Percentiles rank a stretch among this genome's conserved stretches.
Evolutionary conservation across 768 basidiomycete genomes (phyloP).

Genomic region (Amanita rimosa): DNA sequence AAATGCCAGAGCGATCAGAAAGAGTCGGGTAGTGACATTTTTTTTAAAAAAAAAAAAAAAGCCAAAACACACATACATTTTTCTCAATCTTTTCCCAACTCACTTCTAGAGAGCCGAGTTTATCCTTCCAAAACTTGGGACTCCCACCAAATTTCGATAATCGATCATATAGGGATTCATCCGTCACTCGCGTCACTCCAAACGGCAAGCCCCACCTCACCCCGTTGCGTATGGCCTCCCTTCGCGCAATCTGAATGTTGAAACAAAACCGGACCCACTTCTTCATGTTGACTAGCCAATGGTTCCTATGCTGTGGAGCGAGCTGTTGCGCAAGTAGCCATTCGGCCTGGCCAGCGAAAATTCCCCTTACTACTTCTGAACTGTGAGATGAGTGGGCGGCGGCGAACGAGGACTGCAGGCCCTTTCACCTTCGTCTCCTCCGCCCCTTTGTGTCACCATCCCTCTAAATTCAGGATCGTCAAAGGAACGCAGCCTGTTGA

Average conservation of each 20-base stretch:
- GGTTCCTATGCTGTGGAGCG: constrained; percentile 12
- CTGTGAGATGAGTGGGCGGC: constrained; percentile 32
- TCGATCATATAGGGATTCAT: constrained; percentile 5
- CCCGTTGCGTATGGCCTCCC: constrained; percentile 16
- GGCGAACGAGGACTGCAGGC: constrained; percentile 15
- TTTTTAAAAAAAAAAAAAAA: neutral
- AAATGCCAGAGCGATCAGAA: too few relatives aligned
- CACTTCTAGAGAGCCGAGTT: neutral
- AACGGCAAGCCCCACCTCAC: constrained; percentile 22
- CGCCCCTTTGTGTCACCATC: neutral
- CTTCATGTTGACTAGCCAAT: constrained; percentile 26
- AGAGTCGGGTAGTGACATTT: too few relatives aligned
- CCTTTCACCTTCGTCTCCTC: constrained; percentile 13
- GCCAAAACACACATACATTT: neutral
- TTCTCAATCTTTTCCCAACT: constrained; percentile 1
- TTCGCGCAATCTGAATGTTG: constrained; percentile 19
- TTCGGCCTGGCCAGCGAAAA: constrained; percentile 43
- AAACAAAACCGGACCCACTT: constrained; percentile 38
- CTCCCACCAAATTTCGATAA: neutral
- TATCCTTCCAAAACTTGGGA: neutral
- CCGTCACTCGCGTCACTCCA: constrained; percentile 8
- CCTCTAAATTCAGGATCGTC: constrained; percentile 11
- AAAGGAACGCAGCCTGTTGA: constrained; percentile 12
- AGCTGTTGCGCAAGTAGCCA: constrained; percentile 48
- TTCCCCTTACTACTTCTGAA: constrained; percentile 41